Percentiles rank a stretch among this genome's conserved stretches.
These are phyloP conservation scores for Camelina laxa DNA, from an alignment of 345 rosid species.

Conservation along the genomic window DNA sequence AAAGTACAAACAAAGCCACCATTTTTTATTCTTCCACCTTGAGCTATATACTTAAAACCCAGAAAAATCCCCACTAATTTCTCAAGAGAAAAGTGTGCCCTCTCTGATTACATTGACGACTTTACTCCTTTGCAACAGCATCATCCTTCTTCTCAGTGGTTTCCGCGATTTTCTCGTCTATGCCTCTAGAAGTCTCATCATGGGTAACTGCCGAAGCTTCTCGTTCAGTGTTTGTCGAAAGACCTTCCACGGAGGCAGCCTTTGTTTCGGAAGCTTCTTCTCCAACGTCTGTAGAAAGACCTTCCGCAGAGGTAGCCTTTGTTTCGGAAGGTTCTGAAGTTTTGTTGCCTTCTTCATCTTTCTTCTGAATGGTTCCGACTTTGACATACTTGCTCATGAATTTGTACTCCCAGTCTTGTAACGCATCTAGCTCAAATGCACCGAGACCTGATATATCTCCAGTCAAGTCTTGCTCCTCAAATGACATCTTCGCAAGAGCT, in stretches of 20 bases:
- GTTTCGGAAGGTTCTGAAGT: constrained; percentile 47
- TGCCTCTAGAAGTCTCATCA: constrained; percentile 34
- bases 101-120: constrained; percentile 4
- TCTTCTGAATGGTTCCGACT: constrained; percentile 78
- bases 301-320: constrained; percentile 49
- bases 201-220: constrained; percentile 29
- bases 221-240: constrained; percentile 38
- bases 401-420: constrained; percentile 99
- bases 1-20: constrained; percentile 11
- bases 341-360: constrained; percentile 53
- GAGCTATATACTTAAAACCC: constrained; percentile 33
- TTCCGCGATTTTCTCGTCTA: constrained; percentile 20
- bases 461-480: constrained; percentile 85
- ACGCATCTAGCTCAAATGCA: constrained; percentile 86
- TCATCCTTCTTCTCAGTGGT: constrained; percentile 35
- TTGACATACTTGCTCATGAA: constrained; percentile 96
- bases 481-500: constrained; percentile 99
- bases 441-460: constrained; percentile 94
- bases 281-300: constrained; percentile 43
- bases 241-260: constrained; percentile 48
- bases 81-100: neutral
- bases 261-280: constrained; percentile 47
- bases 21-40: constrained; percentile 30
- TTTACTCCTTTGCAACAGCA: constrained; percentile 35
- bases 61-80: constrained; percentile 1